Evolutionary conservation across 345 rosid species (phyloP), one percentile per base, ranked within the genome.

Genomic region (Mangifera indica): DNA sequence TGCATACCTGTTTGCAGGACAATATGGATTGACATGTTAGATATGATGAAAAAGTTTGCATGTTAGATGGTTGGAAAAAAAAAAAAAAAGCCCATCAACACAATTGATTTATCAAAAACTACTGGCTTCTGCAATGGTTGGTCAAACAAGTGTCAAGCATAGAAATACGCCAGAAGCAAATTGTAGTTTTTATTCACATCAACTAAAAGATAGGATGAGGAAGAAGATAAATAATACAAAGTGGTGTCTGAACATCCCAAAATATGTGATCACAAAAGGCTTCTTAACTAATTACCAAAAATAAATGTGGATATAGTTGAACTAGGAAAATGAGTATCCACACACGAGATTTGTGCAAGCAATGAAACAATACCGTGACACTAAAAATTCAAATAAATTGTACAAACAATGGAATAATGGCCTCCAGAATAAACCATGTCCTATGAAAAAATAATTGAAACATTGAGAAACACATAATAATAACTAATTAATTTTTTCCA

Each of bases 1-100:
- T 10, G 98, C 98, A 67, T 94, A 92, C 79, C 98, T 92, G 83
- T 83, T 73, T 22, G 45, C 54, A 52, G 34, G 32, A 53, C 45
- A 76, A 58, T 51, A 72, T 58, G 52, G 37, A 76, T 26, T 14
- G 34, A 26, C 29, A 44, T 69, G 57, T 69, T 17, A 81, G 60
- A 69, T 9, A 69, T 25, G 13, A 4, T 37, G 74, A 53, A 17
- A 66, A 58, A 32, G 46, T 72, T n/a, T 37, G 70, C 34, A 67
- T 55, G 21, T 66, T 37, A 44, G 61, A 10, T 51, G 72, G 52
- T 49, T 15, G 42, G 44, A 53, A 58, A 46, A 29, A 7, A 54
- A 18, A 17, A 11, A 56, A 10, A 21, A 5, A 22, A 20, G 66
- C 58, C 49, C 25, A 59, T 2, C 26, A 32, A 56, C 15, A 71